phyloP scores from a whole-genome alignment of 1,139 yeast genomes.

The Hemisphaericaspora subhashii region DNA sequence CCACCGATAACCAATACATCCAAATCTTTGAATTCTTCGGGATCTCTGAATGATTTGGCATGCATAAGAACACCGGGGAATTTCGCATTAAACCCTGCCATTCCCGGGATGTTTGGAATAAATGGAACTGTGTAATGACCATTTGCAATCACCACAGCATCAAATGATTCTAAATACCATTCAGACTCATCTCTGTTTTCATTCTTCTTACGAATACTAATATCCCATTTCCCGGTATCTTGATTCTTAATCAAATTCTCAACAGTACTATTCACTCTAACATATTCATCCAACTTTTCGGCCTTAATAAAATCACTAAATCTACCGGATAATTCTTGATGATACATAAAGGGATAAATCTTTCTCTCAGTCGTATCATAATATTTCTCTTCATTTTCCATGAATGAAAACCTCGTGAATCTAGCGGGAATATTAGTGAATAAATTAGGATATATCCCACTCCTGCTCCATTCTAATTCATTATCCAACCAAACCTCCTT shows the following conservation, averaged over 20 bases:
- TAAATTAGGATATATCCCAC: constrained; percentile 44
- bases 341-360: constrained; percentile 45
- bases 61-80: constrained; percentile 55
- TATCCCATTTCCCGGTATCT: constrained; percentile 40
- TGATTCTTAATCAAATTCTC: constrained; percentile 33
- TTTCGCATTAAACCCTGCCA: constrained; percentile 45
- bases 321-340: constrained; percentile 34
- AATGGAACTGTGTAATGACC: constrained; percentile 57
- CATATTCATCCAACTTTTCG: constrained; percentile 30
- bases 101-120: constrained; percentile 51
- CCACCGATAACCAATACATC: constrained; percentile 52
- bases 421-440: constrained; percentile 49
- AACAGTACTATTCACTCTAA: constrained; percentile 40
- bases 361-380: constrained; percentile 20
- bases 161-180: constrained; percentile 46
- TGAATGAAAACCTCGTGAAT: constrained; percentile 43
- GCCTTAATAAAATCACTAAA: constrained; percentile 28
- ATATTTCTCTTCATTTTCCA: constrained; percentile 29
- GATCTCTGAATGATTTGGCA: constrained; percentile 57
- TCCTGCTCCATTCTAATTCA: constrained; percentile 37
- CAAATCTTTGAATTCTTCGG: constrained; percentile 44
- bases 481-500: constrained; percentile 13
- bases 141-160: constrained; percentile 51
- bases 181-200: constrained; percentile 20
- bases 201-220: constrained; percentile 33